phyloP scores from a whole-genome alignment of 441 rosid genomes.

The Adansonia madagascariensis region DNA sequence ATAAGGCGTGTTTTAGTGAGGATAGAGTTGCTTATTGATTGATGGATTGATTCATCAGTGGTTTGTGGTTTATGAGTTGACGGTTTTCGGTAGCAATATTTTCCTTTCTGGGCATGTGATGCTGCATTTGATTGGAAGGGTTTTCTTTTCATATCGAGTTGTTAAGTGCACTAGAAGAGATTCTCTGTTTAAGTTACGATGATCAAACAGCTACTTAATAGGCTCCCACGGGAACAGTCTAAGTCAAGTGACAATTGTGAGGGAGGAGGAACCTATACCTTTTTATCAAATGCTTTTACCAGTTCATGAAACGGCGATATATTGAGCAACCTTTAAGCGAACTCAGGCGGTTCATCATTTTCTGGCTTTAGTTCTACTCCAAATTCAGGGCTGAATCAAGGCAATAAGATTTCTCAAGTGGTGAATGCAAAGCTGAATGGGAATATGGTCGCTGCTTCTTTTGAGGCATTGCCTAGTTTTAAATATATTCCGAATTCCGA shows the following conservation, averaged over 20 bases:
- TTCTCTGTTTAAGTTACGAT: slow-evolving; percentile 36
- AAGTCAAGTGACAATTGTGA: slow-evolving; percentile 63
- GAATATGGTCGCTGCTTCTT: slow-evolving; percentile 42
- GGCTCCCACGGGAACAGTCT: slow-evolving; percentile 78
- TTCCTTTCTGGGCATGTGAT: slow-evolving; percentile 9
- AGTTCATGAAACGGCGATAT: slow-evolving; percentile 55
- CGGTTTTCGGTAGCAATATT: neutral
- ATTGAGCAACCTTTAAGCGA: slow-evolving; percentile 38
- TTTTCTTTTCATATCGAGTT: slow-evolving; percentile 11
- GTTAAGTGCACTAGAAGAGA: slow-evolving; percentile 26
- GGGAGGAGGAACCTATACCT: slow-evolving; percentile 50
- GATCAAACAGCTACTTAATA: slow-evolving; percentile 81
- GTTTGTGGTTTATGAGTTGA: slow-evolving; percentile 12
- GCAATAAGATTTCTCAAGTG: slow-evolving; percentile 48
- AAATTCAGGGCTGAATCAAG: slow-evolving; percentile 46
- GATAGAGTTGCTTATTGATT: neutral
- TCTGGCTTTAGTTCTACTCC: slow-evolving; percentile 40
- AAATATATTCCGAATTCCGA: slow-evolving; percentile 76
- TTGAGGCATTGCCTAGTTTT: slow-evolving; percentile 77
- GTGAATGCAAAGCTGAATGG: slow-evolving; percentile 59
- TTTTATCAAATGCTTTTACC: slow-evolving; percentile 48
- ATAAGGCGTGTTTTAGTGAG: neutral
- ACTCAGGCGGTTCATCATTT: slow-evolving; percentile 33
- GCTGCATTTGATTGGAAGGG: slow-evolving; percentile 28
- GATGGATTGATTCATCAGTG: slow-evolving; percentile 15